Evolutionary conservation across 768 basidiomycete genomes (phyloP).

Genomic region (Auriscalpium microsporum): DNA sequence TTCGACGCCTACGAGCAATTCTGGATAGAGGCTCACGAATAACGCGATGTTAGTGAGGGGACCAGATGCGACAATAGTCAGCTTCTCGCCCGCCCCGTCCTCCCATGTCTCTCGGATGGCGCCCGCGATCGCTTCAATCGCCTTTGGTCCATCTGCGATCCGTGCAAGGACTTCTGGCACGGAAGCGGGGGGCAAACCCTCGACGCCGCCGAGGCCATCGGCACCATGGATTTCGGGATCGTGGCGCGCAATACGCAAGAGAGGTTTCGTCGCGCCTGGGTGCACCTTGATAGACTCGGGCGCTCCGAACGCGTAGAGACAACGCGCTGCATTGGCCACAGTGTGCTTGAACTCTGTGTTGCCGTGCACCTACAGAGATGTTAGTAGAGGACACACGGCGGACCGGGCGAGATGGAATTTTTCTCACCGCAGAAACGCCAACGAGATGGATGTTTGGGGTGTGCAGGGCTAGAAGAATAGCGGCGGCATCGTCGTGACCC

Average conservation of each 20-base stretch:
- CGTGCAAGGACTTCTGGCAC: constrained; percentile 41
- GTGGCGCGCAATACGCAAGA: constrained; percentile 51
- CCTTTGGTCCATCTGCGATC: constrained; percentile 40
- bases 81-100: constrained; percentile 47
- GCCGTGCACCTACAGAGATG: constrained; percentile 58
- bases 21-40: constrained; percentile 34
- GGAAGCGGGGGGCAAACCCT: constrained; percentile 54
- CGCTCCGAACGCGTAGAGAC: constrained; percentile 68
- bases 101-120: constrained; percentile 50
- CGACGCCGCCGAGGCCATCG: constrained; percentile 79
- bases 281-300: constrained; percentile 49
- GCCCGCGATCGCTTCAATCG: constrained; percentile 61
- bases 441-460: constrained; percentile 57
- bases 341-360: constrained; percentile 61
- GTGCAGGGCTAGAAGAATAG: constrained; percentile 70
- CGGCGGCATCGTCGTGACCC: constrained; percentile 89
- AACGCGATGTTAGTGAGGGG: constrained; percentile 74
- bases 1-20: constrained; percentile 46
- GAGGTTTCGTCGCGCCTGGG: constrained; percentile 62
- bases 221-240: constrained; percentile 76
- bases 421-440: constrained; percentile 73
- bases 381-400: background rate
- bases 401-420: background rate
- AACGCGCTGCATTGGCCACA: constrained; percentile 65
- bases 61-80: constrained; percentile 67